Evolutionary conservation across 2,329 filamentous ascomycete species (phyloP).

Genomic region (Fusarium sp.): DNA sequence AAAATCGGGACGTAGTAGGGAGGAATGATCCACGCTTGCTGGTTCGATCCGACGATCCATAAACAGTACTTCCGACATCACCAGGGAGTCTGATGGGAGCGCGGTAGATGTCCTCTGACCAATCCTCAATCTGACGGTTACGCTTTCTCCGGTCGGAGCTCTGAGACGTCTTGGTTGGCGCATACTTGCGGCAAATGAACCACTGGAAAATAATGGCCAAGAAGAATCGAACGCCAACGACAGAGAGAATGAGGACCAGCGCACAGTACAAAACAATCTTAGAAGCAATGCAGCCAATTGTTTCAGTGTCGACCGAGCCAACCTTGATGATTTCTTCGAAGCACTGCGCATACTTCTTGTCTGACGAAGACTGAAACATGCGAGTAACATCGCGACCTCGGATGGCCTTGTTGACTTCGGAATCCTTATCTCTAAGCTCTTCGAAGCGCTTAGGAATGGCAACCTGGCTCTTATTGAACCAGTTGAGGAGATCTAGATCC

Average conservation of each 20-base stretch:
- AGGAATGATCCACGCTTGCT: constrained; percentile 91
- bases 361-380: constrained; percentile 80
- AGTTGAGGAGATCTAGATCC: constrained; percentile 87
- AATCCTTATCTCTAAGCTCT: constrained; percentile 77
- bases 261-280: constrained; percentile 97
- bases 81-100: constrained; percentile 85
- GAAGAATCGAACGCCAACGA: constrained; percentile 88
- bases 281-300: constrained; percentile 96
- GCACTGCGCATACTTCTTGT: constrained; percentile 88
- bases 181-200: constrained; percentile 91
- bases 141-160: constrained; percentile 84
- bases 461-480: constrained; percentile 90
- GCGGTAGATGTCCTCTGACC: constrained; percentile 97
- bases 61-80: constrained; percentile 76
- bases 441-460: constrained; percentile 81
- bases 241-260: constrained; percentile 88
- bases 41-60: constrained; percentile 71
- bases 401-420: constrained; percentile 71
- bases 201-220: constrained; percentile 94
- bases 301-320: constrained; percentile 94
- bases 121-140: constrained; percentile 95
- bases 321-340: constrained; percentile 96
- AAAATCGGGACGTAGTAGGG: constrained; percentile 94
- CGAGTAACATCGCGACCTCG: constrained; percentile 91
- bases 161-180: constrained; percentile 86